Evolutionary conservation across 352 stramenopile genomes (phyloP), one percentile per base, ranked within the genome.

Genomic region (Phytophthora fragariae): DNA sequence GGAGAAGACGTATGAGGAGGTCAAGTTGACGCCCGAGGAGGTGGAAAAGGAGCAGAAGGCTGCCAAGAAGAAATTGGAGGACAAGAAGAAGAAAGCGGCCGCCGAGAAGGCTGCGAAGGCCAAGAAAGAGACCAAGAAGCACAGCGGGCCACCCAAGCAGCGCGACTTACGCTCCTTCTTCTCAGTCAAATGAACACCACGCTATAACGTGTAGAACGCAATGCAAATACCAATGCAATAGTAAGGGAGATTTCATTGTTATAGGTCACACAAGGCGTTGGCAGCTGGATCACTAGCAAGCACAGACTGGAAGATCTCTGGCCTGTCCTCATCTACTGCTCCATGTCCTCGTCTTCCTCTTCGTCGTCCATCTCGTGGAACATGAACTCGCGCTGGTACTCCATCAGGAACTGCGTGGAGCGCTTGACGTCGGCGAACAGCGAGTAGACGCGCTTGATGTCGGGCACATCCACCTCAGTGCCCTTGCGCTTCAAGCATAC

Each of bases 311-410:
- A 46, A 29, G 19, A 15, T 14, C 19, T 12, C 10, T 27, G 46
- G 60, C 39, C 33, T 58, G 47, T 49, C 24, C 19, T 47, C 58
- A 57, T 69, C 62, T 78, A 78, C 65, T 77, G 29, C 62, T 81
- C 74, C 74, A 81, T 81, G 49, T 71, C 60, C 47, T 76, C 49
- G 35, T 75, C 65, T 41, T 74, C 72, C 61, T 75, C 73, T 73
- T 78, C 74, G 44, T 81, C 74, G 33, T 78, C 65, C 57, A 99
- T 76, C 79, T 99, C 96, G 75, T 99, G 99, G 84, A 99, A 99
- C 96, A 99, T 99, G 80, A 99, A 99, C 75, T 99, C 96, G 63
- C 97, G 91, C 73, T 99, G 97, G 81, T 99, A 99, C 84, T 99
- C 97, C 95, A 99, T 99, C 57, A 99, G 85, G 82, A 99, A 99